Percentiles rank a stretch among this genome's conserved stretches.
phyloP scores from a whole-genome alignment of 192 early-diverging fungal species.

The Backusella mclennaniae region DNA sequence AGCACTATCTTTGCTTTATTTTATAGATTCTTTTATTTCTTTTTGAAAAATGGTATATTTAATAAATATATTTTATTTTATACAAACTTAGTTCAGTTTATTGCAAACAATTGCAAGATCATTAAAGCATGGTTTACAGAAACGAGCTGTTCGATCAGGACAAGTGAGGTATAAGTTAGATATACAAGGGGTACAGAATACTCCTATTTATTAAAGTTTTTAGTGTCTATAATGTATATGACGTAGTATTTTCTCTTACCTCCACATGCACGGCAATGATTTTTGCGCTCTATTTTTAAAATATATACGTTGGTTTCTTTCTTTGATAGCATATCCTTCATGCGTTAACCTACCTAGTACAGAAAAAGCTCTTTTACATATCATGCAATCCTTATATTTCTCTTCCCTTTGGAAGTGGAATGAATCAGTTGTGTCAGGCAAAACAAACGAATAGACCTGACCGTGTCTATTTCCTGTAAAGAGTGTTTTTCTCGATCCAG shows the following conservation, averaged over 20 bases:
- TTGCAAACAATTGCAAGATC: background rate
- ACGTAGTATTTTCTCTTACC: conserved; percentile 24
- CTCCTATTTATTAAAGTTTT: background rate
- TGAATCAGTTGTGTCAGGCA: conserved; percentile 50
- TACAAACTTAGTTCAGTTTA: background rate
- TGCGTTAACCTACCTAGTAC: conserved; percentile 36
- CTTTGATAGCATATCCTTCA: background rate
- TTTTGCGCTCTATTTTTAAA: conserved; percentile 41
- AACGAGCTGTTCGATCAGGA: conserved; percentile 21
- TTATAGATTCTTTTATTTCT: background rate
- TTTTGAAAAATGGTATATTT: background rate
- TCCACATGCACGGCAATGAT: conserved; percentile 54
- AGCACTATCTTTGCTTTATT: too few relatives aligned
- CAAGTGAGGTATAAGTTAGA: background rate
- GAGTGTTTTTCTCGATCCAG: conserved; percentile 41
- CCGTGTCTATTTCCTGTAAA: conserved; percentile 52
- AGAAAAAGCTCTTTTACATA: conserved; percentile 51
- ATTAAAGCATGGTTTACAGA: conserved; percentile 22
- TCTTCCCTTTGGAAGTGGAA: conserved; percentile 51
- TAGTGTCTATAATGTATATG: background rate
- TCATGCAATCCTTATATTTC: conserved; percentile 45
- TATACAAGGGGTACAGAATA: conserved; percentile 19
- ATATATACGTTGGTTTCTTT: background rate
- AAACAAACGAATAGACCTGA: conserved; percentile 45
- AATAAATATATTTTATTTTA: background rate